Evolutionary conservation across 306 rosid species (phyloP).

Genomic region (Astragalus glycyphyllos): DNA sequence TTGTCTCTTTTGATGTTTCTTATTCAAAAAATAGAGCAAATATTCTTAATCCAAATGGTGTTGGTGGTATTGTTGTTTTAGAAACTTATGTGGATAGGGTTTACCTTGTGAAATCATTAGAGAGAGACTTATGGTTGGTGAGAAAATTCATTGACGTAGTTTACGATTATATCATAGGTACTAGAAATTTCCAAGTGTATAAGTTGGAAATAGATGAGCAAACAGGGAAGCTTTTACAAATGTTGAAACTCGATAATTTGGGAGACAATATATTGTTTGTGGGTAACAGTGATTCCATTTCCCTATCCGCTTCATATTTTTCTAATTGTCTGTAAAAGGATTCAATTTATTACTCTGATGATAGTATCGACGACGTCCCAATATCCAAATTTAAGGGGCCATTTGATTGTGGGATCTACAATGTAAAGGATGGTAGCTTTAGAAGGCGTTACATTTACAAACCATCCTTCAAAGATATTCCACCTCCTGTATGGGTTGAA

Average conservation of each 20-base stretch:
- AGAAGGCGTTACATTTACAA: background rate
- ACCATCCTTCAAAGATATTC: background rate
- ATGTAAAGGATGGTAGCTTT: background rate
- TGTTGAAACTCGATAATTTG: background rate
- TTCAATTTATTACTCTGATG: too few relatives aligned
- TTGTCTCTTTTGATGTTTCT: too few relatives aligned
- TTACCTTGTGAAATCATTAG: constrained; percentile 15
- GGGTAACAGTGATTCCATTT: too few relatives aligned
- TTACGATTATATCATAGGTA: background rate
- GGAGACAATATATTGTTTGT: constrained; percentile 17
- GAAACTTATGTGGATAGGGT: too few relatives aligned
- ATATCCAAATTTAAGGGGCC: too few relatives aligned
- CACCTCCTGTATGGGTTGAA: background rate
- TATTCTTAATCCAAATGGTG: too few relatives aligned
- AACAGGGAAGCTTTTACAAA: background rate
- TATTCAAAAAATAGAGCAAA: too few relatives aligned
- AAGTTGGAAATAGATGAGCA: background rate
- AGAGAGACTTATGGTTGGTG: background rate
- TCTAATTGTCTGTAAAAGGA: too few relatives aligned
- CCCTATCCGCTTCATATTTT: too few relatives aligned
- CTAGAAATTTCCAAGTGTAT: background rate
- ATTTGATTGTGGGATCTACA: too few relatives aligned
- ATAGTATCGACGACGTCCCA: too few relatives aligned
- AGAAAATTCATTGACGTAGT: background rate
- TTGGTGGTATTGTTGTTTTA: too few relatives aligned